A percentile compares a stretch with the other conserved stretches of the same genome.
These are phyloP conservation scores for Botryotinia convoluta DNA, from an alignment of 2,329 filamentous ascomycete species.

Conservation along the genomic window DNA sequence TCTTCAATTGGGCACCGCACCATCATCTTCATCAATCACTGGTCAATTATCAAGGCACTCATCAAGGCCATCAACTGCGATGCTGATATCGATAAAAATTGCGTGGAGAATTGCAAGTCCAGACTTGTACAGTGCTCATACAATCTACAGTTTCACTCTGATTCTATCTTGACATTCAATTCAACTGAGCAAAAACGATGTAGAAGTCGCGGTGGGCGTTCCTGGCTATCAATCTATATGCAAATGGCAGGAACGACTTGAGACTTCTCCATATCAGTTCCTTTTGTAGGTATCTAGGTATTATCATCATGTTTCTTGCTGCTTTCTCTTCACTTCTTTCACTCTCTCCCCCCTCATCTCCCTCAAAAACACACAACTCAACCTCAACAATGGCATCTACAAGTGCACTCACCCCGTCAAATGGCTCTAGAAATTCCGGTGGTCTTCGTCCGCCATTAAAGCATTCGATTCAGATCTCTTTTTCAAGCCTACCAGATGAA, in stretches of 20 bases:
- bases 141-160: not conserved
- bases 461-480: conserved; percentile 6
- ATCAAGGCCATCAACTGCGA: not conserved
- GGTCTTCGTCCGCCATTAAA: not conserved
- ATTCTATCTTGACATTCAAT: not conserved
- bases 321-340: not conserved
- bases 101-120: not conserved
- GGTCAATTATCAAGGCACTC: not conserved
- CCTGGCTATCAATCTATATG: not conserved
- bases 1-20: too few species aligned
- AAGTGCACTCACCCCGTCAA: not conserved
- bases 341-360: too few species aligned
- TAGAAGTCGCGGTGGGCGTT: not conserved
- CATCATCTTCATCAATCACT: not conserved
- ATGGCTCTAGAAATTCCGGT: not conserved
- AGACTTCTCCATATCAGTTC: not conserved
- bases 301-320: not conserved
- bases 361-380: not conserved
- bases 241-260: not conserved
- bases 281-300: not conserved
- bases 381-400: not conserved
- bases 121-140: too few species aligned
- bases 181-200: not conserved
- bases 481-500: conserved; percentile 6
- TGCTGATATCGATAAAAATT: not conserved